Evolutionary conservation across 306 rosid species (phyloP).

Genomic region (Castanospermum australe): DNA sequence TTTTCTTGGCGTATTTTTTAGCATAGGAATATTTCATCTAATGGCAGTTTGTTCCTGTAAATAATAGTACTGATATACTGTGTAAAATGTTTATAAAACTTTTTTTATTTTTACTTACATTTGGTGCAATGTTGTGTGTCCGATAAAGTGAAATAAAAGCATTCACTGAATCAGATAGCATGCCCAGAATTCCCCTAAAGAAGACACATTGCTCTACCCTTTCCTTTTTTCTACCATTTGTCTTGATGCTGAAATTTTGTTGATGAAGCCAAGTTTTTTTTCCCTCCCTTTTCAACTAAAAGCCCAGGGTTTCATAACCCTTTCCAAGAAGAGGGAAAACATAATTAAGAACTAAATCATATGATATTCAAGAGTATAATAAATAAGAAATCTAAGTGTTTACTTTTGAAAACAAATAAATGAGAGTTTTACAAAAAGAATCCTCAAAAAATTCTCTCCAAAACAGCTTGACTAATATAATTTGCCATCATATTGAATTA

Average conservation of each 20-base stretch:
- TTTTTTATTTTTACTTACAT: slow-evolving; percentile 26
- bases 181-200: not conserved
- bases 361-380: not conserved
- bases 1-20: not conserved
- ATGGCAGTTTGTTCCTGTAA: slow-evolving; percentile 14
- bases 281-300: not conserved
- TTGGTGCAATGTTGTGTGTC: not conserved
- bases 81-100: slow-evolving; percentile 13
- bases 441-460: not conserved
- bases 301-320: not conserved
- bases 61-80: slow-evolving; percentile 13
- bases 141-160: not conserved
- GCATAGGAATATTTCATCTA: slow-evolving; percentile 3
- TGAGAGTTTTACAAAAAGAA: not conserved
- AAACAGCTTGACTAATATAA: not conserved
- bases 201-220: not conserved
- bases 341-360: not conserved
- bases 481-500: slow-evolving; percentile 14
- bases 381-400: not conserved
- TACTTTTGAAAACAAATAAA: not conserved
- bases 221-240: not conserved
- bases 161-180: not conserved
- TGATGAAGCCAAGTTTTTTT: not conserved
- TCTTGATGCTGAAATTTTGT: slow-evolving; percentile 16
- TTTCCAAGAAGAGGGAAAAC: not conserved